Conservation (phyloP, 225 moss, liverwort and hornwort species). For the Takakia lepidozioides region DNA sequence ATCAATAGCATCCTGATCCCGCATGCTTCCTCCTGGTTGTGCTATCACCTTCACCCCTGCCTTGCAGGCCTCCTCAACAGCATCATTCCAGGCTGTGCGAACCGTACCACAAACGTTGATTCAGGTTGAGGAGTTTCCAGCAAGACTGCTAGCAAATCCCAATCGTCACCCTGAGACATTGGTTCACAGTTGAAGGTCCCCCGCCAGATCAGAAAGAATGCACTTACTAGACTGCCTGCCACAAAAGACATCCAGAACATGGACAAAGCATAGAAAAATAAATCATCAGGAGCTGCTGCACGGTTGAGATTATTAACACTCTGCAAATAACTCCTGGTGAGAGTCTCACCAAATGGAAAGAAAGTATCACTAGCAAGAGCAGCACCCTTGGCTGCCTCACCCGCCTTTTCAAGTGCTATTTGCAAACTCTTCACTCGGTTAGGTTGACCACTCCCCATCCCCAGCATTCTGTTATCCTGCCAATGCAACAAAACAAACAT, state of each 20-base stretch:
- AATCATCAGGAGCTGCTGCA: too few relatives aligned
- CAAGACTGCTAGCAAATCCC: too few relatives aligned
- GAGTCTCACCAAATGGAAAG: constrained; percentile 92
- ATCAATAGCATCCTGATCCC: constrained; percentile 92
- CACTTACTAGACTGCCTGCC: too few relatives aligned
- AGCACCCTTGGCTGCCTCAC: constrained; percentile 61
- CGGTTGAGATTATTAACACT: too few relatives aligned
- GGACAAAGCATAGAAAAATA: too few relatives aligned
- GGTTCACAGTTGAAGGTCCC: too few relatives aligned
- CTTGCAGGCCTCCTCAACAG: constrained; percentile 98
- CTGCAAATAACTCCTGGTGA: too few relatives aligned
- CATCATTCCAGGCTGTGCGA: constrained; percentile 99
- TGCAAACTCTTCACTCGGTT: constrained; percentile 90
- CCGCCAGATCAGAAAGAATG: too few relatives aligned
- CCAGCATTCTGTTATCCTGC: constrained; percentile 90
- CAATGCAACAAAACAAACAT: background rate
- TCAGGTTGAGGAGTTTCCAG: too few relatives aligned
- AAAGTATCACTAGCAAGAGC: constrained; percentile 94
- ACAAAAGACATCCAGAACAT: too few relatives aligned
- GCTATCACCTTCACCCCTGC: constrained; percentile 95
- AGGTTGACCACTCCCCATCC: constrained; percentile 98
- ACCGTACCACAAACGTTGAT: too few relatives aligned
- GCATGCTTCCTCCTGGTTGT: constrained; percentile 89
- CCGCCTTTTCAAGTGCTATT: constrained; percentile 88
- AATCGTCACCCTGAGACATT: too few relatives aligned